phyloP scores from a whole-genome alignment of 2,329 filamentous ascomycete species.

The Zymoseptoria ardabiliae region DNA sequence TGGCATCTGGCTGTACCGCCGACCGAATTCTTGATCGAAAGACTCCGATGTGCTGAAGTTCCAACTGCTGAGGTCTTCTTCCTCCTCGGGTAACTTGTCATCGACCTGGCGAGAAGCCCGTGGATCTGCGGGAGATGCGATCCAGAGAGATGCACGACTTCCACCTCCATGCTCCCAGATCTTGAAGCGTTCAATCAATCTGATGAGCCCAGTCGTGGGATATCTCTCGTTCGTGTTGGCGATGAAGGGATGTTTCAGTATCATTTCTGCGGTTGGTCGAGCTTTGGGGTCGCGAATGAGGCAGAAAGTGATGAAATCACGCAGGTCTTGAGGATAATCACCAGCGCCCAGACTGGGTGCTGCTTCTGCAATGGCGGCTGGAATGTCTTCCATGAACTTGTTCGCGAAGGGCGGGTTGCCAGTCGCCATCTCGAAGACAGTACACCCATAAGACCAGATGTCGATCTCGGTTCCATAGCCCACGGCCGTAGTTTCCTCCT shows the following conservation, averaged over 20 bases:
- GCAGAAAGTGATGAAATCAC: conserved; percentile 65
- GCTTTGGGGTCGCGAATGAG: conserved; percentile 60
- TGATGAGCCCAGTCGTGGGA: conserved; percentile 56
- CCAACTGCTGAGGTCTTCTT: conserved; percentile 45
- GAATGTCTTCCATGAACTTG: conserved; percentile 31
- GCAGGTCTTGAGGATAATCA: conserved; percentile 61
- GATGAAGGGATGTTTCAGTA: conserved; percentile 65
- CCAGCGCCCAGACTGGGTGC: conserved; percentile 64
- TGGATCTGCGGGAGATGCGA: conserved; percentile 41
- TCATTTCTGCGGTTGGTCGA: conserved; percentile 61
- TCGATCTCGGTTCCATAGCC: conserved; percentile 51
- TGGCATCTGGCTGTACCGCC: conserved; percentile 29
- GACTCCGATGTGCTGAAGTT: conserved; percentile 58
- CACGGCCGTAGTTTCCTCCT: conserved; percentile 47
- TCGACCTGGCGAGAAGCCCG: neutral
- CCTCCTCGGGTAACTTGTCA: conserved; percentile 33
- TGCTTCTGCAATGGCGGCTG: conserved; percentile 38
- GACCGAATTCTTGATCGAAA: conserved; percentile 43
- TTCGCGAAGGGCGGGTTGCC: conserved; percentile 57
- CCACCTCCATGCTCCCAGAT: conserved; percentile 70
- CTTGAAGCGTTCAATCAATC: conserved; percentile 64
- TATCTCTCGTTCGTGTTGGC: conserved; percentile 54
- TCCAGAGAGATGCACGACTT: conserved; percentile 57
- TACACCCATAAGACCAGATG: conserved; percentile 79
- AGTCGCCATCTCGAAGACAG: conserved; percentile 73